phyloP scores from a whole-genome alignment of 257 asterid species.

The Gentiana dahurica region DNA sequence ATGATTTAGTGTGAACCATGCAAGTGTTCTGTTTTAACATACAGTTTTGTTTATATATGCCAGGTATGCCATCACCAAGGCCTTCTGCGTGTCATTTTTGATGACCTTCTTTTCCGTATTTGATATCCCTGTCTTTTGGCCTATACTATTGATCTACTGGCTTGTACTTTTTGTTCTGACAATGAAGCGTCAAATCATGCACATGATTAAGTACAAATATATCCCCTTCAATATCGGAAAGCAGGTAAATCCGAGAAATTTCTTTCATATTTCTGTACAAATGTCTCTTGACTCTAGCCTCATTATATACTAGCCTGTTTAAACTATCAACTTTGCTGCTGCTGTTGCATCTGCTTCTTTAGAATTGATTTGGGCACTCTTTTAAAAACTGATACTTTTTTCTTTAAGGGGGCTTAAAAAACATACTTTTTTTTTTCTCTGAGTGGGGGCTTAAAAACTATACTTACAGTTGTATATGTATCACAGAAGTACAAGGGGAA shows the following conservation, averaged over 20 bases:
- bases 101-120: constrained; percentile 78
- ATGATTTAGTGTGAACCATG: too few species aligned
- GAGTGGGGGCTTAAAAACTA: not conserved
- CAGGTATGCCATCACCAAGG: constrained; percentile 81
- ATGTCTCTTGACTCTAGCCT: too few species aligned
- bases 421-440: too few species aligned
- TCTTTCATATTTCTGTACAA: too few species aligned
- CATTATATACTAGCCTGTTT: not conserved
- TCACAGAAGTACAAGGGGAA: constrained; percentile 69
- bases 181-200: constrained; percentile 77
- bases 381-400: too few species aligned
- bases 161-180: constrained; percentile 60
- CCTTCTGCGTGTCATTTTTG: constrained; percentile 52
- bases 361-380: too few species aligned
- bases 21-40: too few species aligned
- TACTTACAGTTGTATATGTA: constrained; percentile 3
- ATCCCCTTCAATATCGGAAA: constrained; percentile 65
- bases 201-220: constrained; percentile 73
- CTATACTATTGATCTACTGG: constrained; percentile 70
- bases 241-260: constrained; percentile 33
- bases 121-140: constrained; percentile 86
- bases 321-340: too few species aligned
- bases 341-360: not conserved
- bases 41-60: not conserved
- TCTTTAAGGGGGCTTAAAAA: too few species aligned